Evolutionary conservation across 148 eudicot genomes (phyloP).

Genomic region (Drosera capensis): DNA sequence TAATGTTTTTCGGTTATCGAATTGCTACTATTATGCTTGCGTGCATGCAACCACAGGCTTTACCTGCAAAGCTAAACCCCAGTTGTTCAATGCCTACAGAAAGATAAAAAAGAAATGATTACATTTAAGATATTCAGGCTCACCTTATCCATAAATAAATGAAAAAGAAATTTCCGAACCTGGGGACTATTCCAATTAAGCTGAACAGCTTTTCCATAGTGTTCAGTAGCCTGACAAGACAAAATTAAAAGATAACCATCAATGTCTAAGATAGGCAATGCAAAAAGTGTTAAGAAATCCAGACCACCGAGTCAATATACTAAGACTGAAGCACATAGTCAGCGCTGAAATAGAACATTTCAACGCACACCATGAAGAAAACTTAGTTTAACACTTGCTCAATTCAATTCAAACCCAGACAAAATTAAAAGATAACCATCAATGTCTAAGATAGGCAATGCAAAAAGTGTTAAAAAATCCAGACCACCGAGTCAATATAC

Average conservation of each 20-base stretch:
- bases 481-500: too few species aligned
- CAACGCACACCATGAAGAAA: too few species aligned
- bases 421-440: not conserved
- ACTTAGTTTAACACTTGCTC: too few species aligned
- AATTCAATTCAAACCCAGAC: too few species aligned
- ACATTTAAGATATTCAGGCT: constrained; percentile 2
- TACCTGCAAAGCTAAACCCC: constrained; percentile 99
- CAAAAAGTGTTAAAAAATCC: not conserved
- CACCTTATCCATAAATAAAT: too few species aligned
- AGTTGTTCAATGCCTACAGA: constrained; percentile 90
- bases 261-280: not conserved
- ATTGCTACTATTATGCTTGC: too few species aligned
- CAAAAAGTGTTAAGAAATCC: not conserved
- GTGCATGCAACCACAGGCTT: too few species aligned
- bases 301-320: too few species aligned
- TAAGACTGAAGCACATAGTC: too few species aligned
- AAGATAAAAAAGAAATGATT: constrained; percentile 8
- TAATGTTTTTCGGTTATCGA: too few species aligned
- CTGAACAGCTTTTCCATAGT: constrained; percentile 78
- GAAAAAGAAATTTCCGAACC: too few species aligned
- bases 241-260: not conserved
- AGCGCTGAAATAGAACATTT: too few species aligned
- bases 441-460: not conserved
- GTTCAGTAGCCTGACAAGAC: constrained; percentile 58
- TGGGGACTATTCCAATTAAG: constrained; percentile 98